Evolutionary conservation across 1,139 yeast species (phyloP).

Genomic region (Hansenula lynferdii): DNA sequence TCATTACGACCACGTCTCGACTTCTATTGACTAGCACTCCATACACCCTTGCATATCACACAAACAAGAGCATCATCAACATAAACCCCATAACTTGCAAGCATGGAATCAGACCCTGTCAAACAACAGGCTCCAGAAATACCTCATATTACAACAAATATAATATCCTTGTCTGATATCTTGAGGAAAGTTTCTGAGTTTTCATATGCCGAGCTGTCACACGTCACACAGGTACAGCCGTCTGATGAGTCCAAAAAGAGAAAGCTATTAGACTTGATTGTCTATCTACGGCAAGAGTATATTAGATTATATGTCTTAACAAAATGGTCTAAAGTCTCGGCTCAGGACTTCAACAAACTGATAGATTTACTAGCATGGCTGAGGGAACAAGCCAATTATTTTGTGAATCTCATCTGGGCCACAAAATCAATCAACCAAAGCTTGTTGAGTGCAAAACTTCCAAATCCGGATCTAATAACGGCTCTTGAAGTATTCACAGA

Average conservation of each 20-base stretch:
- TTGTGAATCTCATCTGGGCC: constrained; percentile 58
- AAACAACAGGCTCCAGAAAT: constrained; percentile 35
- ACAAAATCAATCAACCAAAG: constrained; percentile 56
- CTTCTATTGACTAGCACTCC: too few species aligned
- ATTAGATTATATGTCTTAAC: constrained; percentile 77
- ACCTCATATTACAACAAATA: constrained; percentile 75
- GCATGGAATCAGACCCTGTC: not conserved
- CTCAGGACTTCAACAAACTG: constrained; percentile 64
- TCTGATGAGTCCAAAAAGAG: constrained; percentile 64
- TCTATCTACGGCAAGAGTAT: constrained; percentile 73
- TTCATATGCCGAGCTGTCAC: constrained; percentile 60
- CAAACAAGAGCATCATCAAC: not conserved
- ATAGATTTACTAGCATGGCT: constrained; percentile 89
- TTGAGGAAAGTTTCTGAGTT: constrained; percentile 58
- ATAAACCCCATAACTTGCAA: too few species aligned
- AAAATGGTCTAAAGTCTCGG: constrained; percentile 73
- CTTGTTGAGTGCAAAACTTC: constrained; percentile 77
- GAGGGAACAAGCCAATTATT: constrained; percentile 71
- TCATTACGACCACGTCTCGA: too few species aligned
- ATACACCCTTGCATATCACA: too few species aligned
- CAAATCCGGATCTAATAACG: constrained; percentile 84
- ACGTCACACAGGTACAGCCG: constrained; percentile 53
- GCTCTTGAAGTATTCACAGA: constrained; percentile 78
- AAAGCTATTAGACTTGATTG: constrained; percentile 60
- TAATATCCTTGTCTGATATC: constrained; percentile 56